A percentile compares a stretch with the other conserved stretches of the same genome.
Evolutionary conservation across 805 yeast genomes (phyloP).

Genomic region (Lipomyces yamadae): DNA sequence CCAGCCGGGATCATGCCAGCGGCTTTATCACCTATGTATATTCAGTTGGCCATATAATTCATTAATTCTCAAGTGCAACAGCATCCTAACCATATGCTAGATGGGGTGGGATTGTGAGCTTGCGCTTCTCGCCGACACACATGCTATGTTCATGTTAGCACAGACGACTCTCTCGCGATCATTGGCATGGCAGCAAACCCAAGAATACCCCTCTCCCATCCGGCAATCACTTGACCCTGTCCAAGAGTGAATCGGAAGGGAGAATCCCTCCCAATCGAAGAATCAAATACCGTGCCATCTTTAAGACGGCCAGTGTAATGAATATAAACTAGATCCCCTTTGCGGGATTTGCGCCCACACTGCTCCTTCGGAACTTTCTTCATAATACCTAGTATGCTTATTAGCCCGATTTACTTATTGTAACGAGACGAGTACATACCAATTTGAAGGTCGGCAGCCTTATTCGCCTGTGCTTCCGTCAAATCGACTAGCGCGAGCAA

Average conservation of each 20-base stretch:
- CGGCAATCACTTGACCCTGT: slow-evolving; percentile 75
- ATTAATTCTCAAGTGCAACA: slow-evolving; percentile 55
- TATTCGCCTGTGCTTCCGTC: not conserved
- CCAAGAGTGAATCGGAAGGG: slow-evolving; percentile 82
- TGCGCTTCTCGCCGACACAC: slow-evolving; percentile 90
- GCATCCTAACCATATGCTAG: slow-evolving; percentile 67
- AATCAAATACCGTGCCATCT: slow-evolving; percentile 76
- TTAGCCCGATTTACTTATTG: not conserved
- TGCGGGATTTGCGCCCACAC: slow-evolving; percentile 53
- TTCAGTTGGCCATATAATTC: not conserved
- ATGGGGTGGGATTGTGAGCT: slow-evolving; percentile 74
- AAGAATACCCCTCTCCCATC: slow-evolving; percentile 87
- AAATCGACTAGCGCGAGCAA: not conserved
- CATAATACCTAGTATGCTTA: slow-evolving; percentile 16
- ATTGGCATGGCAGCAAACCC: slow-evolving; percentile 45
- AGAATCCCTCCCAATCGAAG: slow-evolving; percentile 63
- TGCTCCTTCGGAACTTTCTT: slow-evolving; percentile 28
- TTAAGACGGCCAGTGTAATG: slow-evolving; percentile 77
- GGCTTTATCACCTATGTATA: slow-evolving; percentile 15
- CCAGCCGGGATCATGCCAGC: slow-evolving; percentile 72
- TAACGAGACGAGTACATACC: slow-evolving; percentile 10
- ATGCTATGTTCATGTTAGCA: slow-evolving; percentile 46
- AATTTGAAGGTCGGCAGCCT: slow-evolving; percentile 18
- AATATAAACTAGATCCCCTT: slow-evolving; percentile 72
- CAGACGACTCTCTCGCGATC: not conserved